Evolutionary conservation across 805 yeast genomes (phyloP).

Genomic region (Wickerhamomyces mucosus): DNA sequence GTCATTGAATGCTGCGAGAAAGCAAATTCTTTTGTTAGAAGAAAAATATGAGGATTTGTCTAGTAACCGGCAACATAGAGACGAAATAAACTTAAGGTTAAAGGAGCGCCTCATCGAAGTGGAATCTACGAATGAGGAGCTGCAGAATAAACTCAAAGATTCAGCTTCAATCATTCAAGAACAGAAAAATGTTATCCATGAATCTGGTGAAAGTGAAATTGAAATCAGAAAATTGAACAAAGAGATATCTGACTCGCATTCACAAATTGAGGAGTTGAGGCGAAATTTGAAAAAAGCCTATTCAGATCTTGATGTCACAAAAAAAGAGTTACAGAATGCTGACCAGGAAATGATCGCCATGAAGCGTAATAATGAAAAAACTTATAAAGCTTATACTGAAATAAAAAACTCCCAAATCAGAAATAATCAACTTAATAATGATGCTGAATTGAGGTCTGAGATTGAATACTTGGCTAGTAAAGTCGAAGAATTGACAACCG

Average conservation of each 20-base stretch:
- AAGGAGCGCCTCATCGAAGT: conserved; percentile 7
- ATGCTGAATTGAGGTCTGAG: conserved; percentile 19
- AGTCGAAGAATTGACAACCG: conserved; percentile 26
- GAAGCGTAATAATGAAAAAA: conserved; percentile 22
- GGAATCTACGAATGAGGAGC: conserved; percentile 9
- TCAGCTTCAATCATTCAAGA: conserved; percentile 15
- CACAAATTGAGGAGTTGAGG: too few species aligned
- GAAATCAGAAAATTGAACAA: conserved; percentile 10
- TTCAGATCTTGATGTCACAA: too few species aligned
- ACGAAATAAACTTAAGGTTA: conserved; percentile 7
- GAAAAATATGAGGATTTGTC: too few species aligned
- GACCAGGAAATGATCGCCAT: conserved; percentile 6
- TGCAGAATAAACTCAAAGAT: conserved; percentile 11
- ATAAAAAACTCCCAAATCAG: conserved; percentile 6
- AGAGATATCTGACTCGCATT: too few species aligned
- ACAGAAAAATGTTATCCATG: conserved; percentile 15
- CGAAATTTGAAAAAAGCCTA: too few species aligned
- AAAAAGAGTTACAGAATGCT: too few species aligned
- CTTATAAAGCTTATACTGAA: conserved; percentile 17
- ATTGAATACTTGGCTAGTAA: conserved; percentile 20
- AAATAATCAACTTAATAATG: conserved; percentile 2
- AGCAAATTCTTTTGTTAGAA: conserved; percentile 5
- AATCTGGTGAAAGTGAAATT: conserved; percentile 14
- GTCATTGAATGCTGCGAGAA: conserved; percentile 1
- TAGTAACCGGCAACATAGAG: conserved; percentile 4